phyloP scores from a whole-genome alignment of 805 yeast species.

The Metschnikowia kofuensis region DNA sequence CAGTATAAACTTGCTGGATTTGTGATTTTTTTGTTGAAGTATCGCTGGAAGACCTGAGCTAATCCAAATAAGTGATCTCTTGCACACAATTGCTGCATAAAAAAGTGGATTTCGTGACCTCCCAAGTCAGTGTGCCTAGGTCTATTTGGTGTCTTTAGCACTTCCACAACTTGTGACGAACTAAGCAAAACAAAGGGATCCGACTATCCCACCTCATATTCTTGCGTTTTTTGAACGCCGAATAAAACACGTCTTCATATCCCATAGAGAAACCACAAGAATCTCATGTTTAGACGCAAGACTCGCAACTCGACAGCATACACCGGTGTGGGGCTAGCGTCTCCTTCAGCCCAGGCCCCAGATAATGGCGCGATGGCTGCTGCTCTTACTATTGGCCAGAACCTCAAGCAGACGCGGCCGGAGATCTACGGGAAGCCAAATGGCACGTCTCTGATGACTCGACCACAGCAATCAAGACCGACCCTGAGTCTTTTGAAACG shows the following conservation, averaged over 20 bases:
- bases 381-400: slow-evolving; percentile 42
- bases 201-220: too few relatives aligned
- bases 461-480: slow-evolving; percentile 18
- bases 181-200: too few relatives aligned
- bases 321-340: slow-evolving; percentile 41
- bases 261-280: background rate
- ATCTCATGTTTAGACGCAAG: slow-evolving; percentile 29
- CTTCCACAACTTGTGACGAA: too few relatives aligned
- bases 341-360: slow-evolving; percentile 34
- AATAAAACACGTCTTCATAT: background rate
- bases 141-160: too few relatives aligned
- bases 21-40: too few relatives aligned
- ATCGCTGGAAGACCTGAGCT: too few relatives aligned
- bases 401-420: slow-evolving; percentile 21
- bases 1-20: too few relatives aligned
- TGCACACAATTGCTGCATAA: too few relatives aligned
- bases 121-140: too few relatives aligned
- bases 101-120: too few relatives aligned
- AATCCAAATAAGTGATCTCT: too few relatives aligned
- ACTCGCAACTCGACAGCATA: slow-evolving; percentile 33
- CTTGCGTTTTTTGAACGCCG: too few relatives aligned
- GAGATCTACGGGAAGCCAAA: slow-evolving; percentile 11
- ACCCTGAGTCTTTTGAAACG: slow-evolving; percentile 17
- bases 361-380: slow-evolving; percentile 42
- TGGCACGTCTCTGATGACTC: slow-evolving; percentile 10